These are phyloP conservation scores for Kitagawia praeruptora DNA, from an alignment of 129 eudicot genomes.

Conservation along the genomic window DNA sequence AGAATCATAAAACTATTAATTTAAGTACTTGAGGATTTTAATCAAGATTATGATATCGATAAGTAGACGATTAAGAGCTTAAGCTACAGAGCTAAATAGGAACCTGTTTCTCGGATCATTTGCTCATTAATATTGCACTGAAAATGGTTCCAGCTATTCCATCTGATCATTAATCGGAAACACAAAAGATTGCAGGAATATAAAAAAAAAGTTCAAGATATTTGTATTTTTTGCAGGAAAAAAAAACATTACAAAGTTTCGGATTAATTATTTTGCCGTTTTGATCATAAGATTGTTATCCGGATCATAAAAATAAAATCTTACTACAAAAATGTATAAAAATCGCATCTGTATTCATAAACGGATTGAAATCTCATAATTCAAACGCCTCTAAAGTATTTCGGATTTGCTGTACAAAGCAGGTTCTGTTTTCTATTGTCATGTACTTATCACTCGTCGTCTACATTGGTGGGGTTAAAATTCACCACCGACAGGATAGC, in stretches of 20 bases:
- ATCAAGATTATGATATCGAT: neutral
- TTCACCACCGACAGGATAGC: neutral
- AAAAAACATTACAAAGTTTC: too few species aligned
- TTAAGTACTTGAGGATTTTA: neutral
- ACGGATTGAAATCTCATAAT: too few species aligned
- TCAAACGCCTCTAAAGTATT: too few species aligned
- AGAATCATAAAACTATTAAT: neutral
- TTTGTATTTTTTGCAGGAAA: too few species aligned
- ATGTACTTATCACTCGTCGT: neutral
- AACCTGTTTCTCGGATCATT: slow-evolving; percentile 71
- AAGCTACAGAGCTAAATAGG: neutral
- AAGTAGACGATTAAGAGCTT: neutral
- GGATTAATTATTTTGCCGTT: too few species aligned
- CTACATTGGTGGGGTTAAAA: neutral
- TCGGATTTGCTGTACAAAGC: neutral
- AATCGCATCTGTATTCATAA: too few species aligned
- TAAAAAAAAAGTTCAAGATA: too few species aligned
- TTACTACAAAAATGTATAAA: too few species aligned
- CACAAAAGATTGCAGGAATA: neutral
- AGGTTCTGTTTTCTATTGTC: neutral
- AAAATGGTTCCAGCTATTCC: slow-evolving; percentile 98
- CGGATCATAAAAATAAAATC: too few species aligned
- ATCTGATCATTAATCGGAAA: slow-evolving; percentile 31
- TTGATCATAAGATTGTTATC: too few species aligned
- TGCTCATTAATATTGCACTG: slow-evolving; percentile 56